phyloP scores from a whole-genome alignment of 2,329 filamentous ascomycete species.

The Fragosphaeria purpurea region DNA sequence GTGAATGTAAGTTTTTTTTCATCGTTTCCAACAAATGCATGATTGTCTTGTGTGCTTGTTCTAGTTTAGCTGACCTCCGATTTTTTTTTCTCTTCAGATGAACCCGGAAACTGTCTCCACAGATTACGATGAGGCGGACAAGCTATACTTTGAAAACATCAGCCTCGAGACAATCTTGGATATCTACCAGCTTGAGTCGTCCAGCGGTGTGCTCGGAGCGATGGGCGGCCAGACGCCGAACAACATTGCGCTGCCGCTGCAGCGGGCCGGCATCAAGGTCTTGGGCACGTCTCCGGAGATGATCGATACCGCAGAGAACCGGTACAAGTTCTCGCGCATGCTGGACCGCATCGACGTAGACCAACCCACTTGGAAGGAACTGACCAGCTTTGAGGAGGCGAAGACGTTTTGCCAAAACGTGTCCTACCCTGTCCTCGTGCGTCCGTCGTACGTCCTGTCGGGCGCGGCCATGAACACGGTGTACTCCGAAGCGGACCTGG shows the following conservation, averaged over 20 bases:
- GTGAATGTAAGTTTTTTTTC: slow-evolving; percentile 45
- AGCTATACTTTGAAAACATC: slow-evolving; percentile 94
- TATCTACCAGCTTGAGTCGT: slow-evolving; percentile 80
- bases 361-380: slow-evolving; percentile 95
- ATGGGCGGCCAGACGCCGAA: slow-evolving; percentile 98
- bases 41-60: background rate
- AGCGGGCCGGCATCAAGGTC: slow-evolving; percentile 82
- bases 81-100: slow-evolving; percentile 20
- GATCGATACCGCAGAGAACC: slow-evolving; percentile 95
- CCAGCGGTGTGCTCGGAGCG: slow-evolving; percentile 78
- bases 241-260: slow-evolving; percentile 87
- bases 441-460: slow-evolving; percentile 92
- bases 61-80: background rate
- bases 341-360: slow-evolving; percentile 89
- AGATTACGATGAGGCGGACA: slow-evolving; percentile 90
- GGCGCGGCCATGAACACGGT: slow-evolving; percentile 99
- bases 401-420: slow-evolving; percentile 79
- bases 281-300: slow-evolving; percentile 95
- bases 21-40: background rate
- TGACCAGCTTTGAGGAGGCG: slow-evolving; percentile 90
- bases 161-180: slow-evolving; percentile 82
- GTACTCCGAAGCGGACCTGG: slow-evolving; percentile 88
- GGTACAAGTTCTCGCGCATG: slow-evolving; percentile 98
- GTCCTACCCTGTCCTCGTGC: slow-evolving; percentile 85
- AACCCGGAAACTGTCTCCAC: slow-evolving; percentile 86